A percentile compares a stretch with the other conserved stretches of the same genome.
These are phyloP conservation scores for Cryphonectria naterciae DNA, from an alignment of 2,329 filamentous ascomycete species.

Conservation along the genomic window DNA sequence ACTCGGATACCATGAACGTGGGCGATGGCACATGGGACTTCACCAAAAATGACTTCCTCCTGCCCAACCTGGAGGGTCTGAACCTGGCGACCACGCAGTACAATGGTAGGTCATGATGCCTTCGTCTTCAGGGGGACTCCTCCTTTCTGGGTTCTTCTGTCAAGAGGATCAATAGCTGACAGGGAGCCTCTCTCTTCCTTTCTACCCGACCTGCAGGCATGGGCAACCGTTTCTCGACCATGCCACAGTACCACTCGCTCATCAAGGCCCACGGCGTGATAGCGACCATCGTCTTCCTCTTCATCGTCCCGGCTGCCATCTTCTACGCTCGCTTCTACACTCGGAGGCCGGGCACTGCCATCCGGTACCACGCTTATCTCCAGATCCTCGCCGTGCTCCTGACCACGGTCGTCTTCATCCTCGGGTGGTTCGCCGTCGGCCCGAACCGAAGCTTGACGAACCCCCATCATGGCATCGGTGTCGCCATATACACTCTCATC, in stretches of 20 bases:
- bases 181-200: not conserved
- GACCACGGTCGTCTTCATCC: constrained; percentile 71
- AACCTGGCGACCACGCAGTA: constrained; percentile 84
- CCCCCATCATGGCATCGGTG: constrained; percentile 82
- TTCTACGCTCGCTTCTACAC: constrained; percentile 74
- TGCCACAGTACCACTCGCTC: constrained; percentile 71
- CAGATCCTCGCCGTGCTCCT: constrained; percentile 71
- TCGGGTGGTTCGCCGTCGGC: constrained; percentile 80
- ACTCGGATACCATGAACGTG: constrained; percentile 73
- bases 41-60: constrained; percentile 73
- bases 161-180: constrained; percentile 23
- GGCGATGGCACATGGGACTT: constrained; percentile 87
- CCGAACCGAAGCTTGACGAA: constrained; percentile 73
- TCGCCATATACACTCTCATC: constrained; percentile 76
- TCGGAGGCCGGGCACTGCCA: constrained; percentile 61
- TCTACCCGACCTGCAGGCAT: constrained; percentile 60
- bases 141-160: not conserved
- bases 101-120: constrained; percentile 63
- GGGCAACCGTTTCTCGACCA: constrained; percentile 75
- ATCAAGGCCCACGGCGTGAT: constrained; percentile 74
- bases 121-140: not conserved
- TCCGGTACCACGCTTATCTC: constrained; percentile 74
- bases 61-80: constrained; percentile 76
- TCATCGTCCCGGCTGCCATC: constrained; percentile 74
- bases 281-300: constrained; percentile 73